Percentiles rank a stretch among this genome's conserved stretches.
Evolutionary conservation across 345 rosid genomes (phyloP).

Genomic region (Cardiospermum halicacabum): DNA sequence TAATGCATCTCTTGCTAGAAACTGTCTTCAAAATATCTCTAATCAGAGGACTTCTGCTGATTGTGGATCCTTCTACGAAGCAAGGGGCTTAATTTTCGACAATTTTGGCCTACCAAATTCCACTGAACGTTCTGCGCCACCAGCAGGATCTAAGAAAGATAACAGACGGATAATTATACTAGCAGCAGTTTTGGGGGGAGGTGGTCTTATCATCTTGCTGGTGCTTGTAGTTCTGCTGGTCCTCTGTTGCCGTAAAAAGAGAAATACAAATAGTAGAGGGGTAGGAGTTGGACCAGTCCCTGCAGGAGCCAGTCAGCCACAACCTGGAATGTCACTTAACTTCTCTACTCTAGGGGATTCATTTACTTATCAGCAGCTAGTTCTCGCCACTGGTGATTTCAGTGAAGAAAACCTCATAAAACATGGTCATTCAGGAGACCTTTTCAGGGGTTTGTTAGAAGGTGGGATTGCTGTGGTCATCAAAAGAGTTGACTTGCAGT

Average conservation of each 20-base stretch:
- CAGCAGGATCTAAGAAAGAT: constrained; percentile 34
- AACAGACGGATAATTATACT: constrained; percentile 43
- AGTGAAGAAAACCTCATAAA: constrained; percentile 71
- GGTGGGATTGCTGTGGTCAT: constrained; percentile 57
- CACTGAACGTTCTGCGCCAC: constrained; percentile 27
- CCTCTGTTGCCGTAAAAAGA: constrained; percentile 39
- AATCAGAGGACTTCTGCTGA: constrained; percentile 50
- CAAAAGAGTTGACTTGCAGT: constrained; percentile 58
- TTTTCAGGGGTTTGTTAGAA: constrained; percentile 67
- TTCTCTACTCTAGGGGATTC: constrained; percentile 69
- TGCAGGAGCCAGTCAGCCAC: constrained; percentile 32
- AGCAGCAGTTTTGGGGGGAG: constrained; percentile 69
- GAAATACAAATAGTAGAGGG: constrained; percentile 42
- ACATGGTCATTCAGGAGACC: constrained; percentile 89
- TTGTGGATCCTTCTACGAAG: constrained; percentile 63
- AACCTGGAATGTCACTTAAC: constrained; percentile 44
- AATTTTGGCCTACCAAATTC: constrained; percentile 73
- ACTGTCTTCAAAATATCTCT: constrained; percentile 64
- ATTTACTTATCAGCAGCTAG: constrained; percentile 71
- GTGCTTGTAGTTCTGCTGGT: constrained; percentile 39
- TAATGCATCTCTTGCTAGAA: constrained; percentile 51
- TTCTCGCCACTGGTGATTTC: constrained; percentile 64
- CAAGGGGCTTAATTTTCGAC: constrained; percentile 62
- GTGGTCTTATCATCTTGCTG: constrained; percentile 40
- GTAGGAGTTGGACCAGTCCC: constrained; percentile 56